Evolutionary conservation across 306 rosid genomes (phyloP), one percentile per base, ranked within the genome.

Genomic region (Vicia villosa): DNA sequence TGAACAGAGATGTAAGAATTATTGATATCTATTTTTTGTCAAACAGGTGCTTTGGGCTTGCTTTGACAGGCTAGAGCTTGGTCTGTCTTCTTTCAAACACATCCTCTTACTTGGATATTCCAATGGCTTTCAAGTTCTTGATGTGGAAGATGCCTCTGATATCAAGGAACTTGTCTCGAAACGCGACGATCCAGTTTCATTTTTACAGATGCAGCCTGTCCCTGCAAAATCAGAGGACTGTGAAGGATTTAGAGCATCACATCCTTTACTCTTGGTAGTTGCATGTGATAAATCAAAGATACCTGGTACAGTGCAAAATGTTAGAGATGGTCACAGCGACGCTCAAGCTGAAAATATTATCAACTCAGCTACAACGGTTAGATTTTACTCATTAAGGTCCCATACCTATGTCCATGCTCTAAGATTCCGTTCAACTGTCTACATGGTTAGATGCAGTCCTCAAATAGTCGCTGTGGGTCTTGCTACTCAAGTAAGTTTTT

Each of bases 391-490:
- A 1, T 82, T 95, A 34, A 87, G 79, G 81, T 83, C 95, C 71
- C 88, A 76, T 80, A 79, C 76, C 74, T 95, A 95, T 81, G 99
- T 95, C 65, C 99, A 95, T 83, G 93, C 92, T 70, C 84, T 95
- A 79, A 84, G 97, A 79, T 95, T 95, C 64, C 90, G 99, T 20
- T 91, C 99, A 17, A 89, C 90, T 50, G 96, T 95, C 65, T 87
- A 84, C 78, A 89, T 87, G 97, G 89, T 95, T 67, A 87, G 99
- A 82, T 95, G 99, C 91, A 95, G 95, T 86, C 91, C 91, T 64
- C 85, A 75, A 79, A 78, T 91, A 67, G 96, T 95, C 47, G 97
- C 97, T 20, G 93, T 91, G 46, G 95, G 97, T 81, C 99, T 91
- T 72, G 92, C 97, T 66, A 77, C 91, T 38, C 99, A 95, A 81